Percentiles rank a stretch among this genome's conserved stretches.
These are phyloP conservation scores for Aspergillus pseudonomiae DNA, from an alignment of 2,329 filamentous ascomycete species.

Conservation along the genomic window DNA sequence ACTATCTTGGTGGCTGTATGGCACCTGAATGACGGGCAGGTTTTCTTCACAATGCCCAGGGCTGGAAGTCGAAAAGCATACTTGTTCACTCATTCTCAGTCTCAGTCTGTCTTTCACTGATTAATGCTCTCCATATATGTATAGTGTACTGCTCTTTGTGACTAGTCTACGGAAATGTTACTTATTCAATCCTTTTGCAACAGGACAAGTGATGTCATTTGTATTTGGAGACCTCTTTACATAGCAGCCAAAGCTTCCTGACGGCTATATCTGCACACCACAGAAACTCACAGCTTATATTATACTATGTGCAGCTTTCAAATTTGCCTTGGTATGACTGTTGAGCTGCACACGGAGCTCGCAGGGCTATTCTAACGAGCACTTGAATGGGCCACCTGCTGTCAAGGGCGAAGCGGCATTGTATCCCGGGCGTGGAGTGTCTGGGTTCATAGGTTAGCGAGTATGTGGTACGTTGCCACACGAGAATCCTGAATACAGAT, in stretches of 20 bases:
- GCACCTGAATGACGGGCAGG: neutral
- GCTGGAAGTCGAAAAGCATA: neutral
- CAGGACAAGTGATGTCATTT: too few species aligned
- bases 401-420: neutral
- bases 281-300: neutral
- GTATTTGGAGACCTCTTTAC: too few species aligned
- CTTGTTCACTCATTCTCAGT: neutral
- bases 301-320: neutral
- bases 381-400: too few species aligned
- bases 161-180: neutral
- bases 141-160: neutral
- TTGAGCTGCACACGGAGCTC: neutral
- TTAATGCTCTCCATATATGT: neutral
- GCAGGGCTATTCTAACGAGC: neutral
- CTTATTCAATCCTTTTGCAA: neutral
- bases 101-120: neutral
- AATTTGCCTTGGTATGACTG: too few species aligned
- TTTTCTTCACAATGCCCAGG: neutral
- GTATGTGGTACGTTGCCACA: neutral
- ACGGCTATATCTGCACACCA: neutral
- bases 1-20: neutral
- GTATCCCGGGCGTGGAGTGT: neutral
- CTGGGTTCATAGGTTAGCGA: accelerated
- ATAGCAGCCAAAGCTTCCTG: too few species aligned
- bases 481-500: neutral